Percentiles rank a stretch among this genome's conserved stretches.
Evolutionary conservation across 192 early-diverging fungal species (phyloP).

Genomic region (Coemansia sp.): DNA sequence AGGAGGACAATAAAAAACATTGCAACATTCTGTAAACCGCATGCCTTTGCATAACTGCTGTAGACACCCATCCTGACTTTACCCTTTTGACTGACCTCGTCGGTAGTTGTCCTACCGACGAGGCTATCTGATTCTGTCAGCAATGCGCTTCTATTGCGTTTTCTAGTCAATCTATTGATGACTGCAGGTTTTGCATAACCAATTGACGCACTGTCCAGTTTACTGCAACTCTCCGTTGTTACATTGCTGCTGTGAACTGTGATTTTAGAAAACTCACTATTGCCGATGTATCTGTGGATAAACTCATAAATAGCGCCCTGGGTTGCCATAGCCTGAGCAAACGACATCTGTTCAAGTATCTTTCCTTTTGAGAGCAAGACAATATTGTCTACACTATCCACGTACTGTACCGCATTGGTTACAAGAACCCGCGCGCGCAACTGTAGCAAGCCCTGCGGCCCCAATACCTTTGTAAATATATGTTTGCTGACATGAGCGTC

Average conservation of each 20-base stretch:
- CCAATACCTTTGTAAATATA: constrained; percentile 87
- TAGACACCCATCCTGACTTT: too few species aligned
- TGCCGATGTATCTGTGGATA: not conserved
- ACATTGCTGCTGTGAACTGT: not conserved
- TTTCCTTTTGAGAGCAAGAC: constrained; percentile 73
- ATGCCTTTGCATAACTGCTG: too few species aligned
- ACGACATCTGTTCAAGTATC: constrained; percentile 70
- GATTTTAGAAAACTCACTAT: not conserved
- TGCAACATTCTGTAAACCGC: too few species aligned
- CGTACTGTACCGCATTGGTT: constrained; percentile 76
- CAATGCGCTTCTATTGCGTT: too few species aligned
- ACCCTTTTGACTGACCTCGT: too few species aligned
- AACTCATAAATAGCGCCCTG: constrained; percentile 47
- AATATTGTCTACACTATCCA: constrained; percentile 65
- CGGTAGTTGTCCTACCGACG: too few species aligned
- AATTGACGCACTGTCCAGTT: not conserved
- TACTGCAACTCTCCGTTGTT: not conserved
- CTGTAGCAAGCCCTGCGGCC: constrained; percentile 76
- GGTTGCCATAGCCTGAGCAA: constrained; percentile 63
- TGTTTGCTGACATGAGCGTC: constrained; percentile 70
- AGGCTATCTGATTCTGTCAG: too few species aligned
- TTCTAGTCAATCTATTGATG: too few species aligned
- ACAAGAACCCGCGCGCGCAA: constrained; percentile 80
- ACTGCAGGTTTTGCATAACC: too few species aligned
- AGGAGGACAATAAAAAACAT: too few species aligned